Percentiles rank a stretch among this genome's conserved stretches.
phyloP scores from a whole-genome alignment of 2,329 filamentous ascomycete species.

The Sporothrix phasma region DNA sequence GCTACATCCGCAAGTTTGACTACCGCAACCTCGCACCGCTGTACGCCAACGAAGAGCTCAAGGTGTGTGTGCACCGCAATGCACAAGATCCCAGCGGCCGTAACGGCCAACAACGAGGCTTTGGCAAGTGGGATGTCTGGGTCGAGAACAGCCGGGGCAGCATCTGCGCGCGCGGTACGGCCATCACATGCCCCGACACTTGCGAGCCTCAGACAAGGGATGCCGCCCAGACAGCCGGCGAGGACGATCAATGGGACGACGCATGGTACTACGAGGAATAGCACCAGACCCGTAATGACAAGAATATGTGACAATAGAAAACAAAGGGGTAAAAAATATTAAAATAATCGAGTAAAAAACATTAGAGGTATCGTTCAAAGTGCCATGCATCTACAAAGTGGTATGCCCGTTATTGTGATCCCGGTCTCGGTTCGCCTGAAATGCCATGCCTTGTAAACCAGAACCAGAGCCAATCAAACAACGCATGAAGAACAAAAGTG shows the following conservation, averaged over 20 bases:
- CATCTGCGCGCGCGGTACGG: conserved; percentile 50
- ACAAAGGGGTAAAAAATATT: not conserved
- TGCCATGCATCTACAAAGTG: conserved; percentile 3
- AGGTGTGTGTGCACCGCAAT: conserved; percentile 52
- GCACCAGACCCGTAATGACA: not conserved
- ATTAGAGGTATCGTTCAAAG: conserved; percentile 9
- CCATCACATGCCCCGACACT: conserved; percentile 10
- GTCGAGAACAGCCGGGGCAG: conserved; percentile 52
- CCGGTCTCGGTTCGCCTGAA: conserved; percentile 5
- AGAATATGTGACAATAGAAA: not conserved
- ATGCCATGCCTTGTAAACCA: conserved; percentile 5
- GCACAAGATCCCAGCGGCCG: conserved; percentile 31
- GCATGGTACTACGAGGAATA: conserved; percentile 1
- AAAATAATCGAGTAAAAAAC: conserved; percentile 3
- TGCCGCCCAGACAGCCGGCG: not conserved
- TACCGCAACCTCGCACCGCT: conserved; percentile 79
- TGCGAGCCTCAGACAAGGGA: not conserved
- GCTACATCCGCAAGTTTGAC: conserved; percentile 46
- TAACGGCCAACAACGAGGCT: conserved; percentile 28
- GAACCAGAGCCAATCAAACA: not conserved
- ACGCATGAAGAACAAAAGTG: not conserved
- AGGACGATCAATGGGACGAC: not conserved
- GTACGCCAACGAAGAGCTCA: conserved; percentile 62
- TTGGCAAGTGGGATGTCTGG: conserved; percentile 50
- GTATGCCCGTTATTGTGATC: not conserved